Evolutionary conservation across 495 filamentous ascomycete genomes (phyloP).

Genomic region (Clohesyomyces aquaticus): DNA sequence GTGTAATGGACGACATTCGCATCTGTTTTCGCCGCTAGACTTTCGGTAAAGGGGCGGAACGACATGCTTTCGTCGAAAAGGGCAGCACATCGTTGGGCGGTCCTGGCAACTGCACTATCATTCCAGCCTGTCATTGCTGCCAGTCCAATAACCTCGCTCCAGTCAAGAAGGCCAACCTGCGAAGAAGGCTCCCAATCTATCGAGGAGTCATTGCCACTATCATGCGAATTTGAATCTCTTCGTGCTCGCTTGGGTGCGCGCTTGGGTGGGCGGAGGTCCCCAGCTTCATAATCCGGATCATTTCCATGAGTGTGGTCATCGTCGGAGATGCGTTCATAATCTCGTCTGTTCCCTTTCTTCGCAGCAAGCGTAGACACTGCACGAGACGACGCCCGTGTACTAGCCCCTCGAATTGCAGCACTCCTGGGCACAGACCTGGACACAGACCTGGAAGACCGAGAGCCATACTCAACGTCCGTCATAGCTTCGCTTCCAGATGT

Average conservation of each 20-base stretch:
- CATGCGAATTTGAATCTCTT: neutral
- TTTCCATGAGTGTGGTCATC: conserved; percentile 20
- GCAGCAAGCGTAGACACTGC: neutral
- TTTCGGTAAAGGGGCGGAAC: conserved; percentile 54
- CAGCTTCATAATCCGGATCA: conserved; percentile 17
- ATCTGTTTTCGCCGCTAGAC: conserved; percentile 8
- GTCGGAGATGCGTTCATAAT: neutral
- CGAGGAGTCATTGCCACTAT: neutral
- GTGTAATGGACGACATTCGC: conserved; percentile 24
- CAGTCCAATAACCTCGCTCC: conserved; percentile 77
- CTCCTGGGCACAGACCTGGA: neutral
- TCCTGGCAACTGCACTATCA: conserved; percentile 61
- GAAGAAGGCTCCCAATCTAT: neutral
- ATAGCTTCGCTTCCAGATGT: conserved; percentile 32
- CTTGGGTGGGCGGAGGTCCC: neutral
- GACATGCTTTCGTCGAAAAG: conserved; percentile 70
- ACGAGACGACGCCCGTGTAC: conserved; percentile 1
- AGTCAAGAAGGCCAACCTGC: conserved; percentile 60
- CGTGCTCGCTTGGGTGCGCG: neutral
- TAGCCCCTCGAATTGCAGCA: neutral
- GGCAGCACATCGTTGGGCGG: conserved; percentile 68
- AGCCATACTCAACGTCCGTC: conserved; percentile 19
- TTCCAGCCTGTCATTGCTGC: conserved; percentile 72
- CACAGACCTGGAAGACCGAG: neutral
- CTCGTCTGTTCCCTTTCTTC: neutral